These are phyloP conservation scores for Massarina eburnea DNA, from an alignment of 2,329 filamentous ascomycete species.

Conservation along the genomic window DNA sequence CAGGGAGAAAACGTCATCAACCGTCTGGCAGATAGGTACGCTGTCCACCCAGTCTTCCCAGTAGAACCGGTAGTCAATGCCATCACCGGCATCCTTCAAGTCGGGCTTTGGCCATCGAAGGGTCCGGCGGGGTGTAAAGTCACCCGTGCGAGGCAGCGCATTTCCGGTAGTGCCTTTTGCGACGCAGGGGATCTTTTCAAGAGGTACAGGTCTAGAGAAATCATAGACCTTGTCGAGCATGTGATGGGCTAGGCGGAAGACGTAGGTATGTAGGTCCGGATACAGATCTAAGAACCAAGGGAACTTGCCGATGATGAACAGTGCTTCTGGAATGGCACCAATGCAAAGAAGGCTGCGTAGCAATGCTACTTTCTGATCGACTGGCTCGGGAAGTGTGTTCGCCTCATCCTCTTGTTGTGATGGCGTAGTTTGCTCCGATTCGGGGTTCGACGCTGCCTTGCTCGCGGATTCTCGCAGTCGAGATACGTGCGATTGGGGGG, in stretches of 20 bases:
- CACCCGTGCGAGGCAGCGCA: conserved; percentile 62
- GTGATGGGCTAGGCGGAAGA: conserved; percentile 83
- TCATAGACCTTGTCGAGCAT: conserved; percentile 76
- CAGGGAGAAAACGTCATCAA: conserved; percentile 87
- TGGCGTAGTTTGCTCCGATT: conserved; percentile 48
- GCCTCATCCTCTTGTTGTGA: conserved; percentile 45
- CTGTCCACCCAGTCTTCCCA: conserved; percentile 98
- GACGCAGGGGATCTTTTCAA: conserved; percentile 44
- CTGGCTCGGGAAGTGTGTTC: conserved; percentile 67
- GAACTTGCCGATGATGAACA: conserved; percentile 89
- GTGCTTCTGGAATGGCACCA: conserved; percentile 86
- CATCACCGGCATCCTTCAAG: conserved; percentile 71
- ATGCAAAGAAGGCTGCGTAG: conserved; percentile 85
- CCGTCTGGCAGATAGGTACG: conserved; percentile 82
- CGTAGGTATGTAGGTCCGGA: conserved; percentile 74
- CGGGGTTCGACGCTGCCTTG: conserved; percentile 40
- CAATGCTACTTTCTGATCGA: conserved; percentile 84
- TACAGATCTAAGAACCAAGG: conserved; percentile 89
- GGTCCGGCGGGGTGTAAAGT: conserved; percentile 64
- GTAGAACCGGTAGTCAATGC: conserved; percentile 84
- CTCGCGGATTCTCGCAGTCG: conserved; percentile 60
- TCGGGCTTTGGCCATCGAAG: conserved; percentile 86
- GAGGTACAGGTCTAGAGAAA: conserved; percentile 50
- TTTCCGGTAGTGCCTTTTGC: conserved; percentile 48
- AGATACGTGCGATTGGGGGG: conserved; percentile 50